phyloP scores from a whole-genome alignment of 2,329 filamentous ascomycete genomes.

The Nothomitra cinnamomea region DNA sequence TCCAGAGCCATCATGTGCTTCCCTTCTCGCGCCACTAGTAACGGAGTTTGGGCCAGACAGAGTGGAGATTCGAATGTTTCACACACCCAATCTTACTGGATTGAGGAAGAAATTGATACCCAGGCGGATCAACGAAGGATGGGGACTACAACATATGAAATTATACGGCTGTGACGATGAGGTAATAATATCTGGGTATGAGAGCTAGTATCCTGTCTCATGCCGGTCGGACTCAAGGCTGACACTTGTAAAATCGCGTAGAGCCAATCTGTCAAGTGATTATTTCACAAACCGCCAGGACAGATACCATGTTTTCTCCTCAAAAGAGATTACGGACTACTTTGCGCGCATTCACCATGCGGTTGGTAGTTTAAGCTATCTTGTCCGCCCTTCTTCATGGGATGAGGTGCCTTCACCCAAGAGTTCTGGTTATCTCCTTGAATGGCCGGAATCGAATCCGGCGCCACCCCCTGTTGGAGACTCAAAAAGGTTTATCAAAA shows the following conservation, averaged over 20 bases:
- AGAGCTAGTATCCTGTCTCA: not conserved
- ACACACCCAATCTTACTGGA: conserved; percentile 88
- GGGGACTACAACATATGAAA: conserved; percentile 99
- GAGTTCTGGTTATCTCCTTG: conserved; percentile 32
- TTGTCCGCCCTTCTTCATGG: conserved; percentile 44
- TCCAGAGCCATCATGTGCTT: conserved; percentile 72
- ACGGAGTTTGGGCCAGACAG: conserved; percentile 66
- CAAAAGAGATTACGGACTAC: conserved; percentile 62
- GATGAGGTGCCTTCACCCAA: conserved; percentile 17
- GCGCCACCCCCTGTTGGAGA: conserved; percentile 58
- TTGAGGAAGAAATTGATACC: conserved; percentile 70
- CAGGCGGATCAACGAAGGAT: conserved; percentile 87
- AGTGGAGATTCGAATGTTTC: conserved; percentile 92
- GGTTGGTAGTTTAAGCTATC: conserved; percentile 67
- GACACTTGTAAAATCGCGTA: conserved; percentile 14
- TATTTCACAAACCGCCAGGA: conserved; percentile 96
- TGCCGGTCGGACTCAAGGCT: no score
- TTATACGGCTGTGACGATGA: conserved; percentile 91
- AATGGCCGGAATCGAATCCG: conserved; percentile 62
- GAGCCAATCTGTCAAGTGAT: conserved; percentile 76
- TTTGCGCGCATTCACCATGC: conserved; percentile 63
- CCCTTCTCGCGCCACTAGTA: conserved; percentile 69
- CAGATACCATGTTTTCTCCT: conserved; percentile 81
- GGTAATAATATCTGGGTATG: conserved; percentile 77
- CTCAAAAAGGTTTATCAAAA: conserved; percentile 49